phyloP scores from a whole-genome alignment of 1,139 yeast genomes.

The Taphrina deformans region DNA sequence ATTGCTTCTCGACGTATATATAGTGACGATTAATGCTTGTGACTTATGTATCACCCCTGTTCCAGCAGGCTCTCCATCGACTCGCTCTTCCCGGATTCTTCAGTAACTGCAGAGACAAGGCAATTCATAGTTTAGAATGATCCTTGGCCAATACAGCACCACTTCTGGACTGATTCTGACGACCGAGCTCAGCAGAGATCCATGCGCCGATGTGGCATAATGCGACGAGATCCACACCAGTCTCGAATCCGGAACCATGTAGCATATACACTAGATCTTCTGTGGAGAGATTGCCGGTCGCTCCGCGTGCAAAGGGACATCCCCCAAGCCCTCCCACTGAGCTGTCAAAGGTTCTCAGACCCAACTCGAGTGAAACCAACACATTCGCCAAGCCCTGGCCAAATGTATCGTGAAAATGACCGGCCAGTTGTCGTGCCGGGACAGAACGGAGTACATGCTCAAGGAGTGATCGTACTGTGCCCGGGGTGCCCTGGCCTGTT shows the following conservation, averaged over 20 bases:
- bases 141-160: constrained; percentile 43
- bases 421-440: constrained; percentile 44
- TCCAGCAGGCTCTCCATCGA: not conserved
- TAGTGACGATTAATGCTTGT: too few species aligned
- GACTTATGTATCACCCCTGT: too few species aligned
- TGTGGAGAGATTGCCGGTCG: constrained; percentile 47
- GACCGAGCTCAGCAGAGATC: constrained; percentile 42
- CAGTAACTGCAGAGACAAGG: too few species aligned
- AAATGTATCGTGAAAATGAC: constrained; percentile 48
- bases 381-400: constrained; percentile 48
- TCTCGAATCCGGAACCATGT: constrained; percentile 45
- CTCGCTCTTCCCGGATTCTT: not conserved
- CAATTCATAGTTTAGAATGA: not conserved
- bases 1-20: too few species aligned
- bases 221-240: constrained; percentile 44
- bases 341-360: constrained; percentile 45
- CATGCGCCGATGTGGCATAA: constrained; percentile 44
- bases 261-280: constrained; percentile 47
- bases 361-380: constrained; percentile 45
- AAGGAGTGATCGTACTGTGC: constrained; percentile 42
- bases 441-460: constrained; percentile 41
- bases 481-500: constrained; percentile 47
- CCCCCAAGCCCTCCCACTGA: constrained; percentile 48
- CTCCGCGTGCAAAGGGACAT: constrained; percentile 48
- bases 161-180: constrained; percentile 44